Percentiles rank a stretch among this genome's conserved stretches.
Evolutionary conservation across 257 asterid genomes (phyloP).

Genomic region (Jacaranda mimosifolia): DNA sequence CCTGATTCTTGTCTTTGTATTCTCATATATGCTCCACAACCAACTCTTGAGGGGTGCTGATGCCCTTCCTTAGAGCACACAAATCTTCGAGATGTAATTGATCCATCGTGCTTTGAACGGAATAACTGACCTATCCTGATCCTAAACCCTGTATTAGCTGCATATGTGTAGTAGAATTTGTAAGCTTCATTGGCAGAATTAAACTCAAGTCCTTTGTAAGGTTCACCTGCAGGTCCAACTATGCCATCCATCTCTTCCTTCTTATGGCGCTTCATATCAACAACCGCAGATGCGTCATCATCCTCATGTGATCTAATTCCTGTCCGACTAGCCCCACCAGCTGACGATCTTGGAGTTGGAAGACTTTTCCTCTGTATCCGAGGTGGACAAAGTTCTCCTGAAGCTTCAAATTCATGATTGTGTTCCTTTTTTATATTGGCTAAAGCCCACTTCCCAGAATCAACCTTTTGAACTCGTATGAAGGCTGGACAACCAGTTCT

Average conservation of each 20-base stretch:
- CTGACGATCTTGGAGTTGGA: slow-evolving; percentile 69
- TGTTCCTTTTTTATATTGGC: slow-evolving; percentile 87
- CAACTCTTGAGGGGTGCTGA: slow-evolving; percentile 98
- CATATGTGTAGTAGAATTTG: slow-evolving; percentile 72
- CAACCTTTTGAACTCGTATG: slow-evolving; percentile 81
- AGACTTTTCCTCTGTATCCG: slow-evolving; percentile 63
- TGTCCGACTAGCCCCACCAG: slow-evolving; percentile 79
- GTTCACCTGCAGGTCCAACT: slow-evolving; percentile 66
- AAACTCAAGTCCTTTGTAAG: slow-evolving; percentile 84
- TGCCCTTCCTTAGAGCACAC: slow-evolving; percentile 98
- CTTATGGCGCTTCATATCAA: slow-evolving; percentile 75
- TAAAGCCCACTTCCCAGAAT: slow-evolving; percentile 89
- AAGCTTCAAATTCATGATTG: slow-evolving; percentile 75
- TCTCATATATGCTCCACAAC: slow-evolving; percentile 96
- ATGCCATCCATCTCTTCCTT: slow-evolving; percentile 61
- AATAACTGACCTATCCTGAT: slow-evolving; percentile 93
- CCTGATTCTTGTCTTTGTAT: slow-evolving; percentile 92
- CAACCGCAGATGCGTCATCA: slow-evolving; percentile 62
- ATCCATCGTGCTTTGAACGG: slow-evolving; percentile 92
- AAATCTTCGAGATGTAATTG: slow-evolving; percentile 93
- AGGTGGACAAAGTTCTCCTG: slow-evolving; percentile 74
- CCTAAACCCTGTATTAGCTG: slow-evolving; percentile 74
- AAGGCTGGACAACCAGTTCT: slow-evolving; percentile 95
- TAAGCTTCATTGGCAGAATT: slow-evolving; percentile 82
- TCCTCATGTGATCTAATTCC: slow-evolving; percentile 93